A percentile compares a stretch with the other conserved stretches of the same genome.
These are phyloP conservation scores for Aureobasidium sp. DNA, from an alignment of 2,329 filamentous ascomycete genomes.

Conservation along the genomic window DNA sequence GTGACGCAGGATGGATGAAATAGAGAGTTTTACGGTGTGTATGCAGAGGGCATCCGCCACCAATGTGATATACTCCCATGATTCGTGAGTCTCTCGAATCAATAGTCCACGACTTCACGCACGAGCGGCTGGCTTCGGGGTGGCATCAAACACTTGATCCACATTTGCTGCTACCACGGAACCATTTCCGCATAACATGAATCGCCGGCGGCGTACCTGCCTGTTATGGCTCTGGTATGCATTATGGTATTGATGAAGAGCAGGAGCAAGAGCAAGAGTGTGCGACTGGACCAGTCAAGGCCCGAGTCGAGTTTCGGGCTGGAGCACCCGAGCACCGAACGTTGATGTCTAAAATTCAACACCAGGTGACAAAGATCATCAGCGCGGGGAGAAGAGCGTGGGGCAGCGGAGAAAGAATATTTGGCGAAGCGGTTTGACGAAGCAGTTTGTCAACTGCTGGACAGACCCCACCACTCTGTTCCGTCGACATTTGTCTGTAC, in stretches of 20 bases:
- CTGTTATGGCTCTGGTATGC: background rate
- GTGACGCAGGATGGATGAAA: background rate
- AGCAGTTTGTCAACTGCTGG: background rate
- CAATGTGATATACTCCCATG: background rate
- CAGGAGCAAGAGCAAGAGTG: background rate
- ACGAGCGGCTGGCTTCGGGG: background rate
- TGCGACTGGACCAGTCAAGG: background rate
- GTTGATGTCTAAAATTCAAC: background rate
- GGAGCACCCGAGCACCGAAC: background rate
- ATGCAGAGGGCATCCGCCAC: background rate
- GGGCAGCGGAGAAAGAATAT: background rate
- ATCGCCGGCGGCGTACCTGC: background rate
- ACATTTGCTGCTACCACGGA: background rate
- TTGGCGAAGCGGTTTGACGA: background rate
- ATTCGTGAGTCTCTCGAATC: background rate
- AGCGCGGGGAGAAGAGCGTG: slow-evolving; percentile 4
- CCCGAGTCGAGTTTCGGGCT: background rate
- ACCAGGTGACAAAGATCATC: slow-evolving; percentile 1
- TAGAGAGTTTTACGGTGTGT: background rate
- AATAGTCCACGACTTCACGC: background rate
- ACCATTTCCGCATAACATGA: background rate
- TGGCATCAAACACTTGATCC: background rate
- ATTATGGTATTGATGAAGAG: background rate
- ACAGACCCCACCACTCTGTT: background rate
- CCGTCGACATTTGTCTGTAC: background rate